Percentiles rank a stretch among this genome's conserved stretches.
Evolutionary conservation across 257 asterid genomes (phyloP).

Genomic region (Plantago major): DNA sequence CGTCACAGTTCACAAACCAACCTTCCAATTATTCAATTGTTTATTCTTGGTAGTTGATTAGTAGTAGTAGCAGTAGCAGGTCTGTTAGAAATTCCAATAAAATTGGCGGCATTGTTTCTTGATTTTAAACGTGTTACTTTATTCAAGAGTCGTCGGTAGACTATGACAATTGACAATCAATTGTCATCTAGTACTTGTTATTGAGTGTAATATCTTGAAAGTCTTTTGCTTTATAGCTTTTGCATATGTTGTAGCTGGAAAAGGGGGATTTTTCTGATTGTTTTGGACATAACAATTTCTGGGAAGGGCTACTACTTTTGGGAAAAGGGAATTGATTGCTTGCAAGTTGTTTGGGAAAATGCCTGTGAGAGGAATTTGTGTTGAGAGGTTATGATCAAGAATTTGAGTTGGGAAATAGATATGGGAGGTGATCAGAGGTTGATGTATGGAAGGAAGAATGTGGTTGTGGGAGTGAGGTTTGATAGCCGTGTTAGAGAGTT

Average conservation of each 20-base stretch:
- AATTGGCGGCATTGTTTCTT: too few relatives aligned
- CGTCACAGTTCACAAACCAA: conserved; percentile 20
- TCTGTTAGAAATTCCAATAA: too few relatives aligned
- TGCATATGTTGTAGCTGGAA: conserved; percentile 14
- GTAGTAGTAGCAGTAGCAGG: conserved; percentile 29
- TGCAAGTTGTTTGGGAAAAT: conserved; percentile 19
- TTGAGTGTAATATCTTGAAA: conserved; percentile 26
- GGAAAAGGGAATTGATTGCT: not conserved
- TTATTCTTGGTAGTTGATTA: conserved; percentile 47
- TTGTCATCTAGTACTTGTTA: conserved; percentile 39
- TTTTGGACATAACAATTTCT: not conserved
- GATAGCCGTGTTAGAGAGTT: conserved; percentile 64
- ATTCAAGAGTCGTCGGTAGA: too few relatives aligned
- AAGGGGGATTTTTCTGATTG: conserved; percentile 35
- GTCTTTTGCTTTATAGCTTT: conserved; percentile 25
- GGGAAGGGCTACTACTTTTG: too few relatives aligned
- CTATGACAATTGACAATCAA: too few relatives aligned
- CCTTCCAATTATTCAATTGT: conserved; percentile 19
- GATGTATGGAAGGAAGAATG: conserved; percentile 45
- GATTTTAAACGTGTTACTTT: too few relatives aligned
- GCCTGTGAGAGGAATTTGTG: not conserved
- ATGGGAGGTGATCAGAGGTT: conserved; percentile 51
- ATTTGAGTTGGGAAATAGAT: not conserved
- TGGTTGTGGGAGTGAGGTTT: conserved; percentile 73
- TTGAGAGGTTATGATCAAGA: conserved; percentile 17